Conservation (phyloP, 768 basidiomycete genomes). For the Lentinula lateritia region DNA sequence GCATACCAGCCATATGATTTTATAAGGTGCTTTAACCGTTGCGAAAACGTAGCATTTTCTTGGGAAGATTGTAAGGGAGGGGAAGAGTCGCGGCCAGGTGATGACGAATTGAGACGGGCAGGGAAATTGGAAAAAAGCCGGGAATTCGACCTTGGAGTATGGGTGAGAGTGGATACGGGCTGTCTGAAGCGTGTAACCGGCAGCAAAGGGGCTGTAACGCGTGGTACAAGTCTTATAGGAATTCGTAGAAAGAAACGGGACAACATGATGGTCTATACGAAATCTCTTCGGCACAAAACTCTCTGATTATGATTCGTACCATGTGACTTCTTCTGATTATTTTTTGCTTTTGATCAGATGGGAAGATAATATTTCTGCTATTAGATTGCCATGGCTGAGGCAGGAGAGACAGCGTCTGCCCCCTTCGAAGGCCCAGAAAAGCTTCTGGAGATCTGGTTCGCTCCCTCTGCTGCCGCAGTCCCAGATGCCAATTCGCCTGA, state of each 20-base stretch:
- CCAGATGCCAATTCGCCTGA: conserved; percentile 33
- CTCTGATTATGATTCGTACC: neutral
- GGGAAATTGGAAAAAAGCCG: conserved; percentile 47
- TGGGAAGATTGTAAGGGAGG: conserved; percentile 22
- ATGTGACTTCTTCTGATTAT: conserved; percentile 21
- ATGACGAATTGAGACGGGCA: conserved; percentile 38
- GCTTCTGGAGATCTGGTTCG: conserved; percentile 96
- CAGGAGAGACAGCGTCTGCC: conserved; percentile 22
- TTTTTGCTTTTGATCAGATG: conserved; percentile 35
- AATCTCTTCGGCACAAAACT: neutral
- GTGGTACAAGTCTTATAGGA: conserved; percentile 39
- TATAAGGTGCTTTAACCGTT: conserved; percentile 75
- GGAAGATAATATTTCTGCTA: neutral
- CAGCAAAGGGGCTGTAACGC: conserved; percentile 43
- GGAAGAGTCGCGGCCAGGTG: conserved; percentile 24
- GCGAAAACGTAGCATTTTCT: conserved; percentile 53
- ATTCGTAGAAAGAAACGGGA: conserved; percentile 38
- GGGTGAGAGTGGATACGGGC: conserved; percentile 20
- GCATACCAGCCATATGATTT: conserved; percentile 97
- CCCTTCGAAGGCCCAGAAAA: conserved; percentile 95
- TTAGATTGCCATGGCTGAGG: conserved; percentile 2
- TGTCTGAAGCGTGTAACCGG: conserved; percentile 33
- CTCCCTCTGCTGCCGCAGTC: conserved; percentile 62
- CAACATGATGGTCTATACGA: conserved; percentile 5
- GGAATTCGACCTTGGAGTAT: conserved; percentile 24